A percentile compares a stretch with the other conserved stretches of the same genome.
phyloP scores from a whole-genome alignment of 2,329 filamentous ascomycete species.

The Botrytis elliptica region DNA sequence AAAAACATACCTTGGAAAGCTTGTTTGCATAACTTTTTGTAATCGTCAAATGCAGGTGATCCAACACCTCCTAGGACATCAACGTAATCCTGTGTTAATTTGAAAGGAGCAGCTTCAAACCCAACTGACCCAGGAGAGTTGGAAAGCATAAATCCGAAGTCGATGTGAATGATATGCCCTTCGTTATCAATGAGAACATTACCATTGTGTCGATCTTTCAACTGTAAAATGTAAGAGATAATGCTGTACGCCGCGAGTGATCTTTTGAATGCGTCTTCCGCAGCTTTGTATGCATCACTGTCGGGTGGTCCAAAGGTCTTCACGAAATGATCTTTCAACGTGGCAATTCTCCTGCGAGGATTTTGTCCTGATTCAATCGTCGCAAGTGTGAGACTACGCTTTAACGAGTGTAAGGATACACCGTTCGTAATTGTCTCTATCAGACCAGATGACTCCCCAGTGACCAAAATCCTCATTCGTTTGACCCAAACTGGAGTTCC shows the following conservation, averaged over 20 bases:
- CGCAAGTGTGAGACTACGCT: constrained; percentile 75
- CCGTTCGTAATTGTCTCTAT: constrained; percentile 89
- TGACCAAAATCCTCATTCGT: constrained; percentile 82
- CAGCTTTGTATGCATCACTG: constrained; percentile 66
- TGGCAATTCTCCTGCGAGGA: constrained; percentile 72
- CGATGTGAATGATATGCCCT: constrained; percentile 84
- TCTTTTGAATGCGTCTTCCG: constrained; percentile 75
- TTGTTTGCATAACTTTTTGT: constrained; percentile 77
- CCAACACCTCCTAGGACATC: constrained; percentile 75
- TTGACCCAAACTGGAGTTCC: constrained; percentile 81
- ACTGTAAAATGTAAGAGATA: constrained; percentile 78
- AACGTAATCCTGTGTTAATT: constrained; percentile 81
- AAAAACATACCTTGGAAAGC: constrained; percentile 69
- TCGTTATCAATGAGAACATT: constrained; percentile 84
- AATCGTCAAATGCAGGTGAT: constrained; percentile 69
- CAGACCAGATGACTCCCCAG: constrained; percentile 78
- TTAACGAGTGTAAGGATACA: constrained; percentile 81
- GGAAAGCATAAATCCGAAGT: constrained; percentile 87
- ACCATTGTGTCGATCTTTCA: constrained; percentile 84
- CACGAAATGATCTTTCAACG: constrained; percentile 76
- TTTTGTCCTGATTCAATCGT: constrained; percentile 72
- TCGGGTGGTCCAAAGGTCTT: constrained; percentile 74
- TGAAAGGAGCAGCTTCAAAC: constrained; percentile 84
- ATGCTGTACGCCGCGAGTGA: constrained; percentile 85
- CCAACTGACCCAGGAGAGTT: constrained; percentile 82